Evolutionary conservation across 768 basidiomycete species (phyloP).

Genomic region (Russula sp.): DNA sequence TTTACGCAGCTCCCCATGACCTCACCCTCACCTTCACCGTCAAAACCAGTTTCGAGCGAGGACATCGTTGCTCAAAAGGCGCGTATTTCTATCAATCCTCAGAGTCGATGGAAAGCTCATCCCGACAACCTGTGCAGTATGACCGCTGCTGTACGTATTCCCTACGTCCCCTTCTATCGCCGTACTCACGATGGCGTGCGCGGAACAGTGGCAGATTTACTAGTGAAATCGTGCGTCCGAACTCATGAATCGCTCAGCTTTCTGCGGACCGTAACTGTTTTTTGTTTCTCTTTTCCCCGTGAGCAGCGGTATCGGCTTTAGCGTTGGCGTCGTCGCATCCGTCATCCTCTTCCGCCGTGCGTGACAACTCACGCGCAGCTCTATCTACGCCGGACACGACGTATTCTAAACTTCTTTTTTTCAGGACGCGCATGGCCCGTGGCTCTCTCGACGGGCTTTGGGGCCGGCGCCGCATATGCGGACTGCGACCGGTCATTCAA

Average conservation of each 20-base stretch:
- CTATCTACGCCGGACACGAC: background rate
- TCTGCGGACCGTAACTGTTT: background rate
- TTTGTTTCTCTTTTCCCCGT: conserved; percentile 12
- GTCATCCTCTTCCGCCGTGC: conserved; percentile 88
- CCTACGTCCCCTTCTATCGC: background rate
- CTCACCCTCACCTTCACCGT: conserved; percentile 28
- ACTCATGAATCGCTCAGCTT: background rate
- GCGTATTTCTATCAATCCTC: background rate
- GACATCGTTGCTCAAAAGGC: conserved; percentile 90
- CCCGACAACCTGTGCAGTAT: conserved; percentile 42
- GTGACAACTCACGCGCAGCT: conserved; percentile 32
- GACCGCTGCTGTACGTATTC: conserved; percentile 58
- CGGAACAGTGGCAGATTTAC: conserved; percentile 60
- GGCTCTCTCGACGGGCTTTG: conserved; percentile 80
- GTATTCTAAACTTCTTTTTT: conserved; percentile 4
- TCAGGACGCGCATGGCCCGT: conserved; percentile 91
- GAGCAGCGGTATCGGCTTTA: conserved; percentile 78
- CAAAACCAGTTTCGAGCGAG: conserved; percentile 77
- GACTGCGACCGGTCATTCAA: conserved; percentile 95
- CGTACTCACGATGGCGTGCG: background rate
- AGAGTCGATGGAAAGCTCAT: background rate
- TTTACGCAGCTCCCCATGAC: conserved; percentile 35
- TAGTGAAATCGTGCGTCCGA: conserved; percentile 75
- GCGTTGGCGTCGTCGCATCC: conserved; percentile 81
- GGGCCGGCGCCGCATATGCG: conserved; percentile 79